A percentile compares a stretch with the other conserved stretches of the same genome.
Evolutionary conservation across 1,284 basidiomycete genomes (phyloP).

Genomic region (Apiotrichum sp.): DNA sequence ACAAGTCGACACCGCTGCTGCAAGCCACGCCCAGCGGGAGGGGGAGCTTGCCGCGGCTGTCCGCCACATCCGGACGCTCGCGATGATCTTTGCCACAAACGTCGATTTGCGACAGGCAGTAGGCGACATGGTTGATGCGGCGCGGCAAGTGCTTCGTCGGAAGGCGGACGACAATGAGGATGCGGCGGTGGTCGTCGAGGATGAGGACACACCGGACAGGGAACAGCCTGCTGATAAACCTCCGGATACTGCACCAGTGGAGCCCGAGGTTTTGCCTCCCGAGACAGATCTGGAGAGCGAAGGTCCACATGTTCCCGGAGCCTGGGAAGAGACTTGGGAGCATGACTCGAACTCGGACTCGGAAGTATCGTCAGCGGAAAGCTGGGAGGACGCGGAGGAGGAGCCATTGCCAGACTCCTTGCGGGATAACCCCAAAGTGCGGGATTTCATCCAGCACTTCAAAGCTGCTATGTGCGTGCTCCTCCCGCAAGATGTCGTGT

Average conservation of each 20-base stretch:
- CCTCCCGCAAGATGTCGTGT: too few relatives aligned
- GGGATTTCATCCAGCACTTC: slow-evolving; percentile 1
- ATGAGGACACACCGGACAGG: too few relatives aligned
- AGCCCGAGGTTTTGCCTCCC: too few relatives aligned
- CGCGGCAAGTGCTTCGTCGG: not conserved
- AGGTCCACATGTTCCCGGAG: not conserved
- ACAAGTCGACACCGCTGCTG: not conserved
- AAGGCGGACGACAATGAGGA: not conserved
- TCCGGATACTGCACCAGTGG: too few relatives aligned
- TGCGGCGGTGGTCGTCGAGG: not conserved
- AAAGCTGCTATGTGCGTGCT: slow-evolving; percentile 6
- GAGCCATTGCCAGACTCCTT: not conserved
- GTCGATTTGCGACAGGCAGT: slow-evolving; percentile 6
- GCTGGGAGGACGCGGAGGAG: not conserved
- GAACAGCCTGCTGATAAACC: too few relatives aligned
- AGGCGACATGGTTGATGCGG: not conserved
- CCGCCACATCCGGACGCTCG: slow-evolving; percentile 4
- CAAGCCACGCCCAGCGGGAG: not conserved
- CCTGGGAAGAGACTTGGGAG: not conserved
- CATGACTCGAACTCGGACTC: not conserved
- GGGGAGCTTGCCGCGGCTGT: slow-evolving; percentile 6
- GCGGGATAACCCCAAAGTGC: not conserved
- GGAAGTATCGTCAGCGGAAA: not conserved
- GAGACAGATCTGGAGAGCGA: too few relatives aligned
- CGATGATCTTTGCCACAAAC: slow-evolving; percentile 8